Evolutionary conservation across 257 asterid species (phyloP).

Genomic region (Penstemon barbatus): DNA sequence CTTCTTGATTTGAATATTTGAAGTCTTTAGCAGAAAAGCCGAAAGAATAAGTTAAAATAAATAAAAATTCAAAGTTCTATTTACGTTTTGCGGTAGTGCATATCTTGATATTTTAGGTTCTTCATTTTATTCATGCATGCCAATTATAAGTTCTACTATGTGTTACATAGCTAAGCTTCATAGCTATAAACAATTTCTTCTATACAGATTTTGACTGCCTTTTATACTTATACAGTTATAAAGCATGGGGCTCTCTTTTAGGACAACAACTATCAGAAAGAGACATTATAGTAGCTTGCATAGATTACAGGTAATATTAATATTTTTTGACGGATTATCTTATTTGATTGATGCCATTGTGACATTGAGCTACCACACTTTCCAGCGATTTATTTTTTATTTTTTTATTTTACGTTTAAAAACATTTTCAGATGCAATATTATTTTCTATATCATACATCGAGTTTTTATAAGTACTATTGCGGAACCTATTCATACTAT

Average conservation of each 20-base stretch:
- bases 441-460: too few species aligned
- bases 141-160: background rate
- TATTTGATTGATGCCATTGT: constrained; percentile 5
- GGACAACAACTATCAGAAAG: constrained; percentile 92
- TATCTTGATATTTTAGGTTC: background rate
- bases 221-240: constrained; percentile 58
- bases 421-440: too few species aligned
- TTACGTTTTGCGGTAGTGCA: too few species aligned
- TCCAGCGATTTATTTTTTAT: background rate
- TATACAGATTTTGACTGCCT: constrained; percentile 22
- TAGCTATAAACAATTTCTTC: background rate
- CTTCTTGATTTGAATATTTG: too few species aligned
- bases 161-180: background rate
- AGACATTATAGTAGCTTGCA: constrained; percentile 94
- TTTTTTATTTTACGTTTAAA: background rate
- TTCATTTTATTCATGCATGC: constrained; percentile 4
- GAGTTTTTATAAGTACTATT: too few species aligned
- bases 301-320: constrained; percentile 77
- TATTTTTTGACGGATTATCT: constrained; percentile 12
- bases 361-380: background rate
- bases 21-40: too few species aligned
- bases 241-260: constrained; percentile 99
- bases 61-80: too few species aligned
- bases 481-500: background rate
- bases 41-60: too few species aligned